Conservation (phyloP, 2,329 filamentous ascomycete genomes). For the Aphanocladium album region DNA sequence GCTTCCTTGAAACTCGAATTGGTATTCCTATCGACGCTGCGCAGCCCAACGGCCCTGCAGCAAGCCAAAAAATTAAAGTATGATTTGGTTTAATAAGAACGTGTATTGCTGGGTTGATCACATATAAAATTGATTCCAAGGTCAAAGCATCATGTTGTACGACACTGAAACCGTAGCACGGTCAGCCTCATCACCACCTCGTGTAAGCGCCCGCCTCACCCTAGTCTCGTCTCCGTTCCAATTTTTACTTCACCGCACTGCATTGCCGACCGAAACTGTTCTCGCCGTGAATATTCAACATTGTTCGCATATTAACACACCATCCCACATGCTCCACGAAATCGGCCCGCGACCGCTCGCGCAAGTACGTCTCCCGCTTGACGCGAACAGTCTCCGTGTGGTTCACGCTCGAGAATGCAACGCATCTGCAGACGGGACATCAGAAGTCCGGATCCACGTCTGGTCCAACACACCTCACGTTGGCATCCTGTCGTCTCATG, state of each 20-base stretch:
- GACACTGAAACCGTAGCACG: background rate
- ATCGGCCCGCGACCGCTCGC: background rate
- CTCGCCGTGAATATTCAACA: background rate
- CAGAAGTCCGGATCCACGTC: background rate
- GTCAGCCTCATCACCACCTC: background rate
- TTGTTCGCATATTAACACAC: background rate
- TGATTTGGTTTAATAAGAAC: background rate
- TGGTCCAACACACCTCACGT: background rate
- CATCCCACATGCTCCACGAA: background rate
- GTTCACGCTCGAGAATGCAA: background rate
- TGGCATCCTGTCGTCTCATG: background rate
- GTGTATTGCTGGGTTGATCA: background rate
- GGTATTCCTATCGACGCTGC: too few relatives aligned
- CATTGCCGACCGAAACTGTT: background rate
- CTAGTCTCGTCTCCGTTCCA: background rate
- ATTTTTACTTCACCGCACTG: background rate
- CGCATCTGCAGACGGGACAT: background rate
- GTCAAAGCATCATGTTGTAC: background rate
- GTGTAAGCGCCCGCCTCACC: background rate
- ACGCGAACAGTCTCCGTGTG: background rate
- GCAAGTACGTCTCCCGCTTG: background rate
- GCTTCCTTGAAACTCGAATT: too few relatives aligned
- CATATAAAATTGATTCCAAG: background rate
- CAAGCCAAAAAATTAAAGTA: background rate
- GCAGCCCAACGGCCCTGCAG: too few relatives aligned